A percentile compares a stretch with the other conserved stretches of the same genome.
phyloP scores from a whole-genome alignment of 805 yeast species.

The Candida saitoana region DNA sequence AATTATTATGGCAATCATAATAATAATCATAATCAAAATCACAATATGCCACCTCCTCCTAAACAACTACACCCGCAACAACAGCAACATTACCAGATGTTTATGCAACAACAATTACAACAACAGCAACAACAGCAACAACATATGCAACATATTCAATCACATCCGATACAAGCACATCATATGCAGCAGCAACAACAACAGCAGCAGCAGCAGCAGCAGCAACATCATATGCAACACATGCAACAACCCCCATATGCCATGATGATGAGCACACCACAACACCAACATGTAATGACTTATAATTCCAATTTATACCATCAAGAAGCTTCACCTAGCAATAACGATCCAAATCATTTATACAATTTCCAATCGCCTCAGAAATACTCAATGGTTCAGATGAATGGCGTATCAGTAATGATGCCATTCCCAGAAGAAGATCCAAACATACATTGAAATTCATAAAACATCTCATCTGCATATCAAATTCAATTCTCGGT shows the following conservation, averaged over 20 bases:
- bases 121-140: slow-evolving; percentile 7
- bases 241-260: slow-evolving; percentile 15
- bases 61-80: slow-evolving; percentile 9
- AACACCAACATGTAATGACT: slow-evolving; percentile 27
- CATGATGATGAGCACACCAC: slow-evolving; percentile 45
- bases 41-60: slow-evolving; percentile 32
- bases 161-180: slow-evolving; percentile 20
- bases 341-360: background rate
- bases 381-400: background rate
- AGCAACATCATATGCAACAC: slow-evolving; percentile 9
- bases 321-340: slow-evolving; percentile 7
- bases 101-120: slow-evolving; percentile 7
- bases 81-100: slow-evolving; percentile 3
- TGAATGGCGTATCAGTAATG: slow-evolving; percentile 6
- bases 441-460: background rate
- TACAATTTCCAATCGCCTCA: slow-evolving; percentile 2
- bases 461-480: background rate
- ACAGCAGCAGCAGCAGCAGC: slow-evolving; percentile 9
- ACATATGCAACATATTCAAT: slow-evolving; percentile 18
- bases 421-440: slow-evolving; percentile 4
- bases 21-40: slow-evolving; percentile 8
- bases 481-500: slow-evolving; percentile 1
- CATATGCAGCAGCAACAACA: slow-evolving; percentile 7
- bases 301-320: slow-evolving; percentile 18
- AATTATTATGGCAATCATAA: slow-evolving; percentile 7